Evolutionary conservation across 2,329 filamentous ascomycete genomes (phyloP).

Genomic region (Boeremia exigua): DNA sequence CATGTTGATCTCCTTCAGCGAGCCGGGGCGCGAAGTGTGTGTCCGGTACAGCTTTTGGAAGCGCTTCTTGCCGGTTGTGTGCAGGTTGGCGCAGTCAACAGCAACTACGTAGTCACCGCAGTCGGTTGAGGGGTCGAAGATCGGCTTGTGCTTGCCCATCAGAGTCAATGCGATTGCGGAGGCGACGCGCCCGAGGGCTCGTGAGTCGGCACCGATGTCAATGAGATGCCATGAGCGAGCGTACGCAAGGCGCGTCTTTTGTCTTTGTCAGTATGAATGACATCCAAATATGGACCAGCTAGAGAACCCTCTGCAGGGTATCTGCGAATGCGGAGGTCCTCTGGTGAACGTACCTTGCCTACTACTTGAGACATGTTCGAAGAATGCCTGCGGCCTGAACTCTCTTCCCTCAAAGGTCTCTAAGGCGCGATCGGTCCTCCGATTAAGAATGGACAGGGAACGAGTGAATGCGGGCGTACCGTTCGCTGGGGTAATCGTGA

Average conservation of each 20-base stretch:
- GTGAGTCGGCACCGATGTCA: conserved; percentile 69
- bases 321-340: conserved; percentile 28
- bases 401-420: not conserved
- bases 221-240: conserved; percentile 95
- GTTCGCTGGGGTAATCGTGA: conserved; percentile 18
- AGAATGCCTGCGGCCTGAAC: conserved; percentile 31
- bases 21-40: conserved; percentile 89
- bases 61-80: conserved; percentile 90
- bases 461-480: conserved; percentile 5
- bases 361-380: conserved; percentile 77
- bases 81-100: conserved; percentile 83
- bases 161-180: conserved; percentile 84
- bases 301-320: not conserved
- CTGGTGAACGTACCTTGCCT: conserved; percentile 66
- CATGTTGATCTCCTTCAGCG: conserved; percentile 88
- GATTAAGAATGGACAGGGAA: not conserved
- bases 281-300: not conserved
- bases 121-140: conserved; percentile 95
- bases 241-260: conserved; percentile 92
- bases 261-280: conserved; percentile 1
- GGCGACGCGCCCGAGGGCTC: conserved; percentile 88
- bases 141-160: conserved; percentile 99
- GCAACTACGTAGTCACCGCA: conserved; percentile 99
- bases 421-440: not conserved
- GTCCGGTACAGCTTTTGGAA: conserved; percentile 95